Conservation (phyloP, 371 early-diverging fungal genomes). For the Basidiobolus heterosporus region DNA sequence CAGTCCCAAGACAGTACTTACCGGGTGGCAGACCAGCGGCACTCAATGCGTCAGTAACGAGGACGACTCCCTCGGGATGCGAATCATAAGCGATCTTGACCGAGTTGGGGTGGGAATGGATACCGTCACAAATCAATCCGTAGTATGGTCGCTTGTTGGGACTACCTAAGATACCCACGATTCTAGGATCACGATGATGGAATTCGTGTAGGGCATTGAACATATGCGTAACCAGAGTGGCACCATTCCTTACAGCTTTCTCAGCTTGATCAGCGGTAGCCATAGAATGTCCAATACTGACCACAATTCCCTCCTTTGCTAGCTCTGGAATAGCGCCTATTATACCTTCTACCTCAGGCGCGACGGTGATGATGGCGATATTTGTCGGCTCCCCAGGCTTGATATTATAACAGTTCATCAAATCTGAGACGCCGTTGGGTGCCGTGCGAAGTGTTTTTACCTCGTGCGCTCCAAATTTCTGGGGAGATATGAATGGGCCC, state of each 20-base stretch:
- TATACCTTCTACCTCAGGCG: conserved; percentile 67
- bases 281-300: conserved; percentile 37
- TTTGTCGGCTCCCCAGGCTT: conserved; percentile 26
- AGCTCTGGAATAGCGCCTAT: conserved; percentile 49
- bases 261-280: conserved; percentile 55
- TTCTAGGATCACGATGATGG: conserved; percentile 66
- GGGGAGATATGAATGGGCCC: conserved; percentile 63
- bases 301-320: conserved; percentile 41
- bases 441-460: conserved; percentile 43
- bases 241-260: conserved; percentile 17
- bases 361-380: conserved; percentile 57
- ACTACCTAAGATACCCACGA: conserved; percentile 54
- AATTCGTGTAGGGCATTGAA: conserved; percentile 16
- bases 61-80: conserved; percentile 49
- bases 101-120: conserved; percentile 65
- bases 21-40: conserved; percentile 61
- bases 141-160: conserved; percentile 44
- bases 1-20: conserved; percentile 49
- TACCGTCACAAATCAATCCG: conserved; percentile 62
- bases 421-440: conserved; percentile 42
- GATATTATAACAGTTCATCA: conserved; percentile 55
- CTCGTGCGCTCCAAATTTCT: conserved; percentile 69
- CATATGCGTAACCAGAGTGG: conserved; percentile 3
- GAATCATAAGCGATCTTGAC: conserved; percentile 65
- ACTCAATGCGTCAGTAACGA: conserved; percentile 64